A percentile compares a stretch with the other conserved stretches of the same genome.
phyloP scores from a whole-genome alignment of 164 flowering plant genomes.

The Saururus chinensis region DNA sequence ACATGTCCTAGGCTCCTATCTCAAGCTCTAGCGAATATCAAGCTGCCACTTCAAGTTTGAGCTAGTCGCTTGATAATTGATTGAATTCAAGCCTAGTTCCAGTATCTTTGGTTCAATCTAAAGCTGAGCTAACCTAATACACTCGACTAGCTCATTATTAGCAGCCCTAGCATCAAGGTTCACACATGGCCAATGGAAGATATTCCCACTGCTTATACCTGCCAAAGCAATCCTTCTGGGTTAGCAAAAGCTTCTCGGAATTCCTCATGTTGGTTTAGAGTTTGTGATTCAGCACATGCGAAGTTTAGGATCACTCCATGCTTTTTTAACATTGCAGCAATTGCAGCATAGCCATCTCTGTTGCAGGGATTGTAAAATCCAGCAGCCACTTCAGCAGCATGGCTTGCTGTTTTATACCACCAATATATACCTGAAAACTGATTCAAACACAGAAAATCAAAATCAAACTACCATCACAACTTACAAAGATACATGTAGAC shows the following conservation, averaged over 20 bases:
- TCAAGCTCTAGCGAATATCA: no score
- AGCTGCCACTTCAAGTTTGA: no score
- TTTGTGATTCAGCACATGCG: slow-evolving; percentile 42
- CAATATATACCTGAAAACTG: slow-evolving; percentile 85
- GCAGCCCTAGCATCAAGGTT: no score
- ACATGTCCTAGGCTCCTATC: no score
- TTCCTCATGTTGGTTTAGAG: slow-evolving; percentile 46
- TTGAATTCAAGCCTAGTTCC: no score
- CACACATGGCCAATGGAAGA: neutral
- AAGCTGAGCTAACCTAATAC: no score
- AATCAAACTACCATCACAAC: neutral
- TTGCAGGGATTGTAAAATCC: slow-evolving; percentile 83
- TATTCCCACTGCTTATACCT: slow-evolving; percentile 28
- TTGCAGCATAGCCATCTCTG: slow-evolving; percentile 78
- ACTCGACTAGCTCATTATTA: no score
- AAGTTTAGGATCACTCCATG: slow-evolving; percentile 61
- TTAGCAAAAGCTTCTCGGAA: slow-evolving; percentile 58
- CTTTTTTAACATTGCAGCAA: slow-evolving; percentile 64
- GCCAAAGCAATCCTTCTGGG: slow-evolving; percentile 84
- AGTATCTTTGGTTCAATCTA: no score
- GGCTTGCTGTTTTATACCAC: slow-evolving; percentile 97
- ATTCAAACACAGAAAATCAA: slow-evolving; percentile 6
- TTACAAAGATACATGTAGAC: neutral
- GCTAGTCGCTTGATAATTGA: no score
- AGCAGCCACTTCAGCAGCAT: slow-evolving; percentile 89